phyloP scores from a whole-genome alignment of 371 early-diverging fungal genomes.

The Syncephalastrum monosporum region DNA sequence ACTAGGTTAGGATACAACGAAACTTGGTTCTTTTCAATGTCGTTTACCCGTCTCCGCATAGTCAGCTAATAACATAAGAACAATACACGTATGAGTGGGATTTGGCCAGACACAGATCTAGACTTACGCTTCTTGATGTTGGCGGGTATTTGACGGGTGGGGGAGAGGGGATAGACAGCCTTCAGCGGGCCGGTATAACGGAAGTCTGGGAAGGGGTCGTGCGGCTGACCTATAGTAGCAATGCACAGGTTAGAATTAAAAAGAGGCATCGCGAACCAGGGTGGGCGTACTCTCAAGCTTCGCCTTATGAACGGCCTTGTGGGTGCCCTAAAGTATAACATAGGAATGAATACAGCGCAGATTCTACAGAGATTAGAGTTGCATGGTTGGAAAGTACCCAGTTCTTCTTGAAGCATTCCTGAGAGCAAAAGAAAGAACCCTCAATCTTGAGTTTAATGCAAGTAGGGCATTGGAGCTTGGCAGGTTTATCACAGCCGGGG shows the following conservation, averaged over 20 bases:
- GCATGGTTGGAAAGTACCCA: constrained; percentile 55
- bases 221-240: neutral
- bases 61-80: constrained; percentile 55
- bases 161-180: constrained; percentile 86
- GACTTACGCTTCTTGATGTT: constrained; percentile 53
- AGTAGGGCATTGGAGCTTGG: constrained; percentile 86
- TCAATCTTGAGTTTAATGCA: constrained; percentile 79
- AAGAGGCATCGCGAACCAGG: neutral
- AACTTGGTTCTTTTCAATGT: neutral
- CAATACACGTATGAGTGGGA: neutral
- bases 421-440: constrained; percentile 84
- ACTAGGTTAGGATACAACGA: neutral
- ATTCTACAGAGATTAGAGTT: neutral
- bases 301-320: constrained; percentile 55
- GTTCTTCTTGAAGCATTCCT: constrained; percentile 82
- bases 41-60: constrained; percentile 70
- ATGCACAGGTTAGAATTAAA: no score
- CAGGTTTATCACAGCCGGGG: constrained; percentile 70
- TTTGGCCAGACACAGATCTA: neutral
- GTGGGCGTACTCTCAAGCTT: constrained; percentile 26
- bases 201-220: constrained; percentile 82
- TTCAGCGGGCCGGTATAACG: constrained; percentile 80
- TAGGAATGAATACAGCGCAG: neutral
- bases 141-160: constrained; percentile 71
- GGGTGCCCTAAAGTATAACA: constrained; percentile 33